Conservation (phyloP, 2,329 filamentous ascomycete species). For the Gaeumannomyces sp. region DNA sequence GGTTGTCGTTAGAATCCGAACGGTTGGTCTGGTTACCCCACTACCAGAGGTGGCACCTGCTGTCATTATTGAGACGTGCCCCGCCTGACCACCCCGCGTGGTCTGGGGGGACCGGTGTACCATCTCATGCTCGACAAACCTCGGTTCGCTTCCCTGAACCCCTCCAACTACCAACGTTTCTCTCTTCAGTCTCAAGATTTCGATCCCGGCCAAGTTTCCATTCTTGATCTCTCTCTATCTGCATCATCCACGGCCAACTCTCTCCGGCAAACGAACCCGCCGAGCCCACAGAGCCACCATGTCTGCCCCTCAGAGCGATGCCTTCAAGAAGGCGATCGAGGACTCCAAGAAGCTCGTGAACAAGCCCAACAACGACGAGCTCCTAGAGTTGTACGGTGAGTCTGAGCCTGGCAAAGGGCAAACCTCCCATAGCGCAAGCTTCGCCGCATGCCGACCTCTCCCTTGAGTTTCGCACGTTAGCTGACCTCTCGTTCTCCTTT, state of each 20-base stretch:
- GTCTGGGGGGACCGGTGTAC: background rate
- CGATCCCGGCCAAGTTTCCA: no score
- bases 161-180: background rate
- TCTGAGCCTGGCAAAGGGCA: constrained; percentile 15
- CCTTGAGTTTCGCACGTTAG: background rate
- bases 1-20: background rate
- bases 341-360: constrained; percentile 63
- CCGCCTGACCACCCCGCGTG: background rate
- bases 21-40: background rate
- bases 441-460: background rate
- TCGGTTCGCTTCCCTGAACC: background rate
- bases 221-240: background rate
- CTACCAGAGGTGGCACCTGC: background rate
- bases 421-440: constrained; percentile 9
- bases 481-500: background rate
- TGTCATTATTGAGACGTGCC: background rate
- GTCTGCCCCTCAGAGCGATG: constrained; percentile 34
- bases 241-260: constrained; percentile 1
- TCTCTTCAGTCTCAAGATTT: background rate
- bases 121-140: background rate
- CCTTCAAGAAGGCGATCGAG: constrained; percentile 50
- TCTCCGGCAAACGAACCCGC: background rate
- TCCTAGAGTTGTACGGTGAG: constrained; percentile 58
- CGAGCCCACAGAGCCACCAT: constrained; percentile 24
- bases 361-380: constrained; percentile 58